These are phyloP conservation scores for Daldinia loculata DNA, from an alignment of 495 filamentous ascomycete genomes.

Conservation along the genomic window DNA sequence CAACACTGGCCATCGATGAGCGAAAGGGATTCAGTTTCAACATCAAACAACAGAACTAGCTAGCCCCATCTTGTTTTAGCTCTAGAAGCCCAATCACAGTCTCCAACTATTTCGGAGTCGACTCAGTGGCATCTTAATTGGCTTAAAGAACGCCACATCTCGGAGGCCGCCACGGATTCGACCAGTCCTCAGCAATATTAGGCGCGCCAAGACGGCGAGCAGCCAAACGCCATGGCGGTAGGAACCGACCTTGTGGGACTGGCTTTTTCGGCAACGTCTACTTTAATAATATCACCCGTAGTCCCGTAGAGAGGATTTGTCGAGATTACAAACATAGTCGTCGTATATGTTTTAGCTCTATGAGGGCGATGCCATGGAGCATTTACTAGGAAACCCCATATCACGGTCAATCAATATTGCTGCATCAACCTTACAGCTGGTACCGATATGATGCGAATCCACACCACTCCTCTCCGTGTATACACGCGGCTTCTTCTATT, in stretches of 20 bases:
- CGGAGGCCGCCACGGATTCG: constrained; percentile 31
- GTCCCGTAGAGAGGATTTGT: constrained; percentile 4
- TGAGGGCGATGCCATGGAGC: background rate
- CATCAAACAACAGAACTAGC: constrained; percentile 12
- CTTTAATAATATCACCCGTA: constrained; percentile 8
- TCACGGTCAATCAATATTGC: constrained; percentile 1
- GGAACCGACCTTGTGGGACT: constrained; percentile 13
- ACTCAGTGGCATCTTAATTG: constrained; percentile 25
- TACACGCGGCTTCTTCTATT: constrained; percentile 4
- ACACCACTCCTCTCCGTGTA: background rate
- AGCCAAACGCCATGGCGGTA: constrained; percentile 21
- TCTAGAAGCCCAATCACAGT: constrained; percentile 29
- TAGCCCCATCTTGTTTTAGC: constrained; percentile 18
- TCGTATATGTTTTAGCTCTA: constrained; percentile 17
- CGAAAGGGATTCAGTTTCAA: constrained; percentile 10
- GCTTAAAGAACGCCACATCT: constrained; percentile 32
- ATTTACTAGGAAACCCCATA: constrained; percentile 10
- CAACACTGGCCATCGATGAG: constrained; percentile 17
- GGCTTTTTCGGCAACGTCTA: constrained; percentile 20
- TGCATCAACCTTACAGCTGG: constrained; percentile 4
- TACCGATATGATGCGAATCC: constrained; percentile 15
- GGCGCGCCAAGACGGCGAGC: constrained; percentile 28
- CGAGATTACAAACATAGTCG: constrained; percentile 9
- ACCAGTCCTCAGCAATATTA: constrained; percentile 10
- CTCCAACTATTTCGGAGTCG: constrained; percentile 25